Base-by-base conservation (phyloP, 2,329 filamentous ascomycete species). In the Cytospora paraplurivora region DNA sequence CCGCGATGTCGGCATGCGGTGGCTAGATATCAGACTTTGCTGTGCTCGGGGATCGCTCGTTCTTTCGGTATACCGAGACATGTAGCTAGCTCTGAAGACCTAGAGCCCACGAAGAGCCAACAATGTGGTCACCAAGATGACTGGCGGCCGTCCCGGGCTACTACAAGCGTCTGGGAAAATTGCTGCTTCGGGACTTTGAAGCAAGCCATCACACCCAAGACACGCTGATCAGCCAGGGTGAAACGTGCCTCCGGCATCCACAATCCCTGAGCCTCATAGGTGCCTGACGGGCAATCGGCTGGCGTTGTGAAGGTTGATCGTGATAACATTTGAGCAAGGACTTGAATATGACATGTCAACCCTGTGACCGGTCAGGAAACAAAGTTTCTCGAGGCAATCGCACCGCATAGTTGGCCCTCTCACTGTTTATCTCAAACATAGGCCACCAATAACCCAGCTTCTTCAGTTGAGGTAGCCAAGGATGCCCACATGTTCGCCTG, bases 1-100 rank as follows among this genome's bases (percentile, higher is more conserved):
- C 44, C 44, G 44, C 44, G 44, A 47, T 47, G n/a, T 47, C 44
- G 44, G 44, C 41, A 44, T n/a, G 41, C n/a, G 44, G 44, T 21
- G 15, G 44, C 44, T 21, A n/a, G 44, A 10, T 10, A 47, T 47
- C 41, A 19, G 17, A 47, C 10, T 47, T 8, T 19, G 7, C 12
- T 19, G 17, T 47, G 41, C 7, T 21, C n/a, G 21, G 10, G 44
- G 10, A 10, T 21, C 44, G n/a, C 44, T 21, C 10, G 41, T 44
- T 44, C 17, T n/a, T n/a, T 44, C 41, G 41, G 17, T 7, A 44
- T 44, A 44, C n/a, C 41, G 41, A 44, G 17, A 44, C 41, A 44
- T 21, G 7, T n/a, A 5, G 11, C 21, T 10, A 21, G 44, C 10
- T 19, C 44, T 47, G 4, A 19, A 19, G 8, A 21, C 44, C n/a